Percentiles rank a stretch among this genome's conserved stretches.
These are phyloP conservation scores for Solanum bukasovii DNA, from an alignment of 257 asterid genomes.

Conservation along the genomic window DNA sequence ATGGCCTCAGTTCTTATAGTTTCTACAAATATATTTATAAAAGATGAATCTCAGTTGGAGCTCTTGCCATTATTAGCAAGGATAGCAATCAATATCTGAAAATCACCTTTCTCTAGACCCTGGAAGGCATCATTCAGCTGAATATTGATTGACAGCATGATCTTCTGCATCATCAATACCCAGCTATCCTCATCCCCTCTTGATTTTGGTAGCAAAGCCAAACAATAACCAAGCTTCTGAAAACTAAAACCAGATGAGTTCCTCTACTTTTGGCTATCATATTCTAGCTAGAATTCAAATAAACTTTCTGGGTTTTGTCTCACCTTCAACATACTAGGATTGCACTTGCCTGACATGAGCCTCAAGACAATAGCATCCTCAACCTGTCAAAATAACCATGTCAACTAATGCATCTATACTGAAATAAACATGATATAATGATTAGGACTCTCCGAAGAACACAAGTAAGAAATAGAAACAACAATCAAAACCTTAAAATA, in stretches of 20 bases:
- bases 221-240: constrained; percentile 67
- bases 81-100: background rate
- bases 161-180: constrained; percentile 62
- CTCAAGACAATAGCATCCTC: constrained; percentile 65
- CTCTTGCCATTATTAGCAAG: background rate
- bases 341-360: constrained; percentile 66
- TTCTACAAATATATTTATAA: constrained; percentile 36
- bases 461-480: background rate
- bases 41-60: constrained; percentile 2
- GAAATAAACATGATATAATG: background rate
- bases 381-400: constrained; percentile 35
- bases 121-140: constrained; percentile 65
- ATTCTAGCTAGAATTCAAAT: constrained; percentile 3
- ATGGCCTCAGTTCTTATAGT: constrained; percentile 33
- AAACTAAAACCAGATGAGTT: constrained; percentile 19
- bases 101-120: constrained; percentile 84
- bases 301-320: constrained; percentile 9
- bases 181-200: constrained; percentile 83
- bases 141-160: constrained; percentile 47
- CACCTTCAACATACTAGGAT: constrained; percentile 48
- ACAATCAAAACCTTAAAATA: background rate
- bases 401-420: background rate
- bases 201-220: constrained; percentile 78
- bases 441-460: background rate
- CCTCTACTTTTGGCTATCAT: constrained; percentile 11